Percentiles rank a stretch among this genome's conserved stretches.
phyloP scores from a whole-genome alignment of 805 yeast genomes.

The Ogataea paradorogensis region DNA sequence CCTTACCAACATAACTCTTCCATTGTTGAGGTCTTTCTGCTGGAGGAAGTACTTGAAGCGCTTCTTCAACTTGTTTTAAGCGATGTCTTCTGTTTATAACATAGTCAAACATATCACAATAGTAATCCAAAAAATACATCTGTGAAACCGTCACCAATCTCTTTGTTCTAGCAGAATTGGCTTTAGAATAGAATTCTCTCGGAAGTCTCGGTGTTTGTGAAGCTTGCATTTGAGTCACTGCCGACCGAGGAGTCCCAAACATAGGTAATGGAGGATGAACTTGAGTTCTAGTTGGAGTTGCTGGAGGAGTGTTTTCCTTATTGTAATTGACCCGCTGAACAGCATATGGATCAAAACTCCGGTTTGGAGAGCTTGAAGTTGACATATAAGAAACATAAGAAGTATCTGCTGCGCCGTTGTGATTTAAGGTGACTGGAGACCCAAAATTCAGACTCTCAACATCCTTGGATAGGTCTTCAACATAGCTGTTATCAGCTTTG shows the following conservation, averaged over 20 bases:
- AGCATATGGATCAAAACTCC: constrained; percentile 26
- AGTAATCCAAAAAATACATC: constrained; percentile 89
- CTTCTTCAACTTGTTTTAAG: constrained; percentile 62
- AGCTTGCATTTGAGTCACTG: constrained; percentile 23
- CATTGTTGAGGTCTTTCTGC: constrained; percentile 56
- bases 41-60: constrained; percentile 37
- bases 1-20: constrained; percentile 79
- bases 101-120: constrained; percentile 94
- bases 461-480: constrained; percentile 34
- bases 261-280: constrained; percentile 19
- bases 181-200: constrained; percentile 52
- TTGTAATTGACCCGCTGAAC: constrained; percentile 36
- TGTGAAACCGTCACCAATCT: constrained; percentile 89
- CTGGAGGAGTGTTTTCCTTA: constrained; percentile 40
- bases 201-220: constrained; percentile 26
- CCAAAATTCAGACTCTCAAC: constrained; percentile 34
- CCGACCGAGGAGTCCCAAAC: constrained; percentile 23
- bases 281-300: constrained; percentile 27
- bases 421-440: constrained; percentile 25
- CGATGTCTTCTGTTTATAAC: constrained; percentile 84
- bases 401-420: constrained; percentile 20
- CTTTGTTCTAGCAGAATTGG: constrained; percentile 72
- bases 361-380: constrained; percentile 30
- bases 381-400: constrained; percentile 29
- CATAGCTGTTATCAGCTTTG: constrained; percentile 26